Percentiles rank a stretch among this genome's conserved stretches.
These are phyloP conservation scores for Fusarium incarnatum DNA, from an alignment of 2,329 filamentous ascomycete species.

Conservation along the genomic window DNA sequence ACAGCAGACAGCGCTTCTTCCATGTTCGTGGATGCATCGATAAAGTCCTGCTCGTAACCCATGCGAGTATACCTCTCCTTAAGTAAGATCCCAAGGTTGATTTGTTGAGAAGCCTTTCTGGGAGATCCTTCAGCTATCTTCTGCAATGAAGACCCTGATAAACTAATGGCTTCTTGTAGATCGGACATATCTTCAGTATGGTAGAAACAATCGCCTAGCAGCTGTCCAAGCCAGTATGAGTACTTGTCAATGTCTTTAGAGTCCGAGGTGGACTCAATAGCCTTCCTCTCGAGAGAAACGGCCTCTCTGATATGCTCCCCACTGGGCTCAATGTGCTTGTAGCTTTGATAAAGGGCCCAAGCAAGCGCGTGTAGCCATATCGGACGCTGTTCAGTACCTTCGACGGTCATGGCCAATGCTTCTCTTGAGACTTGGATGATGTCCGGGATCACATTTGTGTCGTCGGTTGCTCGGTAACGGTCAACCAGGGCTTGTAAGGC, in stretches of 20 bases:
- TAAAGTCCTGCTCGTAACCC: neutral
- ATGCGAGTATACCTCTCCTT: neutral
- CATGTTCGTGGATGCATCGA: rapidly evolving
- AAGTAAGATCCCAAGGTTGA: neutral
- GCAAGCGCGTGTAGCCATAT: neutral
- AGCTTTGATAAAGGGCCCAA: neutral
- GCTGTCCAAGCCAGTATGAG: neutral
- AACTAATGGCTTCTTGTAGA: neutral
- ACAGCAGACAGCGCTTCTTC: neutral
- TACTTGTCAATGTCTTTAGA: neutral
- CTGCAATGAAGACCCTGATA: neutral
- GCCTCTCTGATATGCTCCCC: neutral
- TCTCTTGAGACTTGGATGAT: neutral
- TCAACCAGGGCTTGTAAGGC: neutral
- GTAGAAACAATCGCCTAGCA: neutral
- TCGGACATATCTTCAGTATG: neutral
- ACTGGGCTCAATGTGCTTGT: neutral
- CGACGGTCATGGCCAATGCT: neutral
- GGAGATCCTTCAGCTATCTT: rapidly evolving
- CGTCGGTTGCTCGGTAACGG: neutral
- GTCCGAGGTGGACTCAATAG: neutral
- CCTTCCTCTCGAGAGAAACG: neutral
- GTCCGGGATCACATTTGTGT: neutral
- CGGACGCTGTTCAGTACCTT: neutral
- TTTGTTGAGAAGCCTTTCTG: rapidly evolving